Conservation (phyloP, 2,329 filamentous ascomycete genomes). For the Pleoardoris graminearum region DNA sequence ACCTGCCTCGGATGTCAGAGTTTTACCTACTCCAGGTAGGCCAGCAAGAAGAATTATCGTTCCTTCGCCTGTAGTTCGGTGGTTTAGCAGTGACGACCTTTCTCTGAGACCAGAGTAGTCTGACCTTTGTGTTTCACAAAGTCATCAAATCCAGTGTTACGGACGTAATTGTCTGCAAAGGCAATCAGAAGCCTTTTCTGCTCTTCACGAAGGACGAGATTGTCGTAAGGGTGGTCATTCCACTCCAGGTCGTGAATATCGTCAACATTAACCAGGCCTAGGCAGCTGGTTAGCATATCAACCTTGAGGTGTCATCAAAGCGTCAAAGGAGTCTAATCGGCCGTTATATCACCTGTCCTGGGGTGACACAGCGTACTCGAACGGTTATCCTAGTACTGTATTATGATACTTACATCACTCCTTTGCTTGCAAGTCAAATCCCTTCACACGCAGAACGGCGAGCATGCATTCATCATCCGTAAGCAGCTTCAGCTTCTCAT, state of each 20-base stretch:
- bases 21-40: conserved; percentile 50
- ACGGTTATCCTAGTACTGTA: too few relatives aligned
- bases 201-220: conserved; percentile 1
- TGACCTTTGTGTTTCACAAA: conserved; percentile 5
- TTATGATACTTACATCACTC: conserved; percentile 2
- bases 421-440: conserved; percentile 4
- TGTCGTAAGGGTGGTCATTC: conserved; percentile 7
- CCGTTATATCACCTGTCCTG: too few relatives aligned
- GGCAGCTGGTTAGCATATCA: background rate
- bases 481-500: conserved; percentile 3
- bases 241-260: conserved; percentile 2
- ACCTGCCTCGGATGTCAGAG: conserved; percentile 25
- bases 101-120: background rate
- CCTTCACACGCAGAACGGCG: background rate
- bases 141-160: conserved; percentile 1
- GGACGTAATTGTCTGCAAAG: conserved; percentile 1
- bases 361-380: too few relatives aligned
- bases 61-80: background rate
- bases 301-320: too few relatives aligned
- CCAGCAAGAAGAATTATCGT: conserved; percentile 11
- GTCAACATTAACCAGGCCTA: conserved; percentile 1
- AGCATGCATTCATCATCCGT: conserved; percentile 6
- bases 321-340: too few relatives aligned
- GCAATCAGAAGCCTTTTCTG: conserved; percentile 2
- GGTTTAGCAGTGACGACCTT: too few relatives aligned